Evolutionary conservation across 805 yeast genomes (phyloP).

Genomic region (Blastobotrys terrestris): DNA sequence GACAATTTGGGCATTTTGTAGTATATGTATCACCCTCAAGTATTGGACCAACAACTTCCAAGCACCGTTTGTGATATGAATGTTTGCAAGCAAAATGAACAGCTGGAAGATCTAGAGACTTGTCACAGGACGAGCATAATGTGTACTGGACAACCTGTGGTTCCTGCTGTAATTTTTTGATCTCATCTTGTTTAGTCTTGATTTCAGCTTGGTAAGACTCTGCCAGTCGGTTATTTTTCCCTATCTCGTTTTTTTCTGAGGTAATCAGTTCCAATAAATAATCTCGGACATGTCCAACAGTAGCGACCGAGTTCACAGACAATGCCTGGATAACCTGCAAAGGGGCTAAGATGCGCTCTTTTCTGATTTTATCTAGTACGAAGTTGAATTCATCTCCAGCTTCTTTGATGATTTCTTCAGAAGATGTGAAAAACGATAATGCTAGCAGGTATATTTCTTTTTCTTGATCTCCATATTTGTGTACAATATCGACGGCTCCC

Average conservation of each 20-base stretch:
- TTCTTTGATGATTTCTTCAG: conserved; percentile 42
- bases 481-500: conserved; percentile 51
- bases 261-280: conserved; percentile 58
- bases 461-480: conserved; percentile 53
- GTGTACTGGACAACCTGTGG: conserved; percentile 55
- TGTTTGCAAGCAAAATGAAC: conserved; percentile 84
- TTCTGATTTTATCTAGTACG: conserved; percentile 49
- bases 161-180: conserved; percentile 44
- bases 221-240: conserved; percentile 60
- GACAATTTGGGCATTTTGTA: conserved; percentile 67
- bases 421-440: conserved; percentile 55
- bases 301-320: conserved; percentile 54
- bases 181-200: conserved; percentile 43
- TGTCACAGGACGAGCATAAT: conserved; percentile 59
- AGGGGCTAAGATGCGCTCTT: conserved; percentile 55
- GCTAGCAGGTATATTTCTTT: conserved; percentile 64
- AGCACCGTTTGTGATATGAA: conserved; percentile 77
- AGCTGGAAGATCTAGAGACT: conserved; percentile 66
- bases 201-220: conserved; percentile 65
- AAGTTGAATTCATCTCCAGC: conserved; percentile 46
- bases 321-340: conserved; percentile 70
- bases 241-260: conserved; percentile 55
- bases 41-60: conserved; percentile 23
- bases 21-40: conserved; percentile 16
- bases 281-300: conserved; percentile 66